phyloP scores from a whole-genome alignment of 495 filamentous ascomycete species.

The Aspergillus sparsus region DNA sequence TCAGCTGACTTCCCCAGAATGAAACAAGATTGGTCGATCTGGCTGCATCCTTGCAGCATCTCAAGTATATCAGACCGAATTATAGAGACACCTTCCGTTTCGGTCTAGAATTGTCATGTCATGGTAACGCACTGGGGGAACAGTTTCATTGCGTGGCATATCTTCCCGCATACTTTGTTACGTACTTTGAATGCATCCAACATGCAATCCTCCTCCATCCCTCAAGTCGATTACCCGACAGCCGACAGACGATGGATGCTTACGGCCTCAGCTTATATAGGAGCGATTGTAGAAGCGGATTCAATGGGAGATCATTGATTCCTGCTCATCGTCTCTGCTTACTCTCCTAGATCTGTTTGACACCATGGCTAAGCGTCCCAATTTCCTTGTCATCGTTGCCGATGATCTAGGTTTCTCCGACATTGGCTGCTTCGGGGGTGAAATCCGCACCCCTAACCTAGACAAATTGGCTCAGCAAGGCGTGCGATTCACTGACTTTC shows the following conservation, averaged over 20 bases:
- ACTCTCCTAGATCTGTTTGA: not conserved
- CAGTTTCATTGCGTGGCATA: not conserved
- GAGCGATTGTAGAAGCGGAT: not conserved
- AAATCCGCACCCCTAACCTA: constrained; percentile 64
- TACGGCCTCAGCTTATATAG: not conserved
- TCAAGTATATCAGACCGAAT: not conserved
- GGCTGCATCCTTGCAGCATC: not conserved
- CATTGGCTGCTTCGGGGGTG: constrained; percentile 60
- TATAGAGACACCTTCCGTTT: not conserved
- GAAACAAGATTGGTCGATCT: constrained; percentile 12
- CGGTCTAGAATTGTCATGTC: not conserved
- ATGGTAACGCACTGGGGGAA: not conserved
- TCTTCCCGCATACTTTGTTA: not conserved
- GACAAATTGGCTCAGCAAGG: constrained; percentile 57
- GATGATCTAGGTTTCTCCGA: constrained; percentile 67
- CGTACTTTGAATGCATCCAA: not conserved
- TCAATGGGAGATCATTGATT: not conserved
- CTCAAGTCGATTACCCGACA: constrained; percentile 27
- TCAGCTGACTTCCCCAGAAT: not conserved
- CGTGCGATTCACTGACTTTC: constrained; percentile 62
- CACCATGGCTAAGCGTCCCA: constrained; percentile 51
- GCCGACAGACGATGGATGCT: constrained; percentile 31
- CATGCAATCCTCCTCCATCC: not conserved
- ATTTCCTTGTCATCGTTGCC: constrained; percentile 63
- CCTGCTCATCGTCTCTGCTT: not conserved